Base-by-base conservation (phyloP, 148 eudicot genomes). In the Chenopodium suecicum region DNA sequence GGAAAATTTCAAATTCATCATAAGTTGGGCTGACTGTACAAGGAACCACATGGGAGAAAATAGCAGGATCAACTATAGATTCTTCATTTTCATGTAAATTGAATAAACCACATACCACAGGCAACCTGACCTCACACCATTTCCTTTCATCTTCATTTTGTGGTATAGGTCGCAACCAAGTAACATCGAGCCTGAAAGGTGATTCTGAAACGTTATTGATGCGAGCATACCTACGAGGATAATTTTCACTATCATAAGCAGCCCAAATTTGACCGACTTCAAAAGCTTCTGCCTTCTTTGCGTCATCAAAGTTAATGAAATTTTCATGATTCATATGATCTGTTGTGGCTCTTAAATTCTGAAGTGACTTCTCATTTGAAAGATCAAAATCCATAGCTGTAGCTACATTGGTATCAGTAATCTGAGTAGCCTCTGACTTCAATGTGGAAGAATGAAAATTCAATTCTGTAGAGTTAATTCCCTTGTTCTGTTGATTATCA, bases 71-170 rank as follows among this genome's bases (percentile, higher is more conserved):
- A 82, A 54, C 62, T 52, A 84, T 62, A 64, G 83, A 48, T 63
- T 79, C 82, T 54, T 79, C 72, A 58, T 52, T 75, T 20, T 58
- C 86, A 73, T 89, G 83, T 72, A 88, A 75, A 37, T 76, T 76
- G 80, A 90, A 91, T n/a, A 87, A 73, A 71, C 94, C 94, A 83
- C 92, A 86, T 70, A 86, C 90, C 72, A 91, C 89, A 41, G 92
- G 92, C 44, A 91, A 73, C 47, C 88, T 86, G n/a, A 81, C 89
- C 31, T 83, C 87, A 82, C 88, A 90, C 94, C 94, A 91, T 77
- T 86, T 87, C 73, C 82, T 78, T 82, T 91, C 92, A 44, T 80
- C 78, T 9, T 73, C 72, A 56, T 64, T 88, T 46, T 75, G 66
- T 29, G 92, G 94, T 10, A 83, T 76, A 52, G 94, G 94, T 81